Evolutionary conservation across 2,329 filamentous ascomycete genomes (phyloP).

Genomic region (Chrysoporthe deuterocubensis): DNA sequence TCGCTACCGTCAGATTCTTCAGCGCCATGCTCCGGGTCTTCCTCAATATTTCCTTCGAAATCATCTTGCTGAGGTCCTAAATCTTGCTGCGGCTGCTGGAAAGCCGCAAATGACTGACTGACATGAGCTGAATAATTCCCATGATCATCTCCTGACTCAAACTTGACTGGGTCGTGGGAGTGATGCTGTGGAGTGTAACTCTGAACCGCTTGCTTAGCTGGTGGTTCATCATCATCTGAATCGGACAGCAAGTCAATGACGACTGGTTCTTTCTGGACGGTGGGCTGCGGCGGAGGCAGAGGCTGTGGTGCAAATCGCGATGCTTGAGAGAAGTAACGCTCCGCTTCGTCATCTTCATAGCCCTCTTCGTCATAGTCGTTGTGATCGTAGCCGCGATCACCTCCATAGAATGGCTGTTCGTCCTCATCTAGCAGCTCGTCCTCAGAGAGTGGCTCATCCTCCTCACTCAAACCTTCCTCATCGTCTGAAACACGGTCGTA

Average conservation of each 20-base stretch:
- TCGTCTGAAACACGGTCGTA: constrained; percentile 39
- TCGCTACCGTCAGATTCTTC: neutral
- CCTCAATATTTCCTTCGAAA: neutral
- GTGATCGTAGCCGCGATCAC: constrained; percentile 29
- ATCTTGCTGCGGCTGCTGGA: neutral
- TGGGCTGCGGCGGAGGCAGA: constrained; percentile 16
- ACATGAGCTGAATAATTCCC: neutral
- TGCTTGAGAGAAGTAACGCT: constrained; percentile 6
- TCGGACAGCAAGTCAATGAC: constrained; percentile 54
- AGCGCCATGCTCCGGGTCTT: constrained; percentile 14
- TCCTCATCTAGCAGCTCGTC: constrained; percentile 30
- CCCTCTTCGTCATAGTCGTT: constrained; percentile 35
- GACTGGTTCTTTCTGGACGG: constrained; percentile 41
- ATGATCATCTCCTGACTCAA: neutral
- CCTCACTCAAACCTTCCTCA: constrained; percentile 29
- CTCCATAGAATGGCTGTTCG: constrained; percentile 30
- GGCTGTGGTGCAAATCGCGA: constrained; percentile 1
- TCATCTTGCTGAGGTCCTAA: neutral
- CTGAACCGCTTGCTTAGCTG: constrained; percentile 6
- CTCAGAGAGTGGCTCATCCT: constrained; percentile 23
- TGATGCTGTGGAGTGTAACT: constrained; percentile 12
- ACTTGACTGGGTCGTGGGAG: constrained; percentile 9
- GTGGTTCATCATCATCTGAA: constrained; percentile 43
- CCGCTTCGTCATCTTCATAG: constrained; percentile 28
- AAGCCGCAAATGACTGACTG: neutral